Evolutionary conservation across 148 eudicot genomes (phyloP), one percentile per base, ranked within the genome.

Genomic region (Amaranthus palmeri): DNA sequence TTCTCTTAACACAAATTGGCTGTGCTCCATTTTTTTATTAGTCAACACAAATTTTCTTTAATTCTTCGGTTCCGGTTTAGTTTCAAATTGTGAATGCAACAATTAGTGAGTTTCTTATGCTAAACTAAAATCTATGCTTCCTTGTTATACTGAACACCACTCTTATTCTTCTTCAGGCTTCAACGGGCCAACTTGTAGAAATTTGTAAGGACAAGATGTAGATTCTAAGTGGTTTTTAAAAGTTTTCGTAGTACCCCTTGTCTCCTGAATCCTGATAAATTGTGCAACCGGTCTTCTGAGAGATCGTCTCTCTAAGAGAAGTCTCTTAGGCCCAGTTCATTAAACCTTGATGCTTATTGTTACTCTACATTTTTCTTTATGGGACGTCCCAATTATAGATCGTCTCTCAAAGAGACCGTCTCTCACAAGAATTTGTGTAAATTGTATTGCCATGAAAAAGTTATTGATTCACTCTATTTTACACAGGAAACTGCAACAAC

Each of bases 401-500:
- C 18, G 15, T 56, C 0, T 15, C 36, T 25, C 36, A 25, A 25
- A 25, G 36, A 25, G 36, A 25, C 36, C 36, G 8, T 36, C 44
- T 36, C 2, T 7, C 6, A 12, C 65, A 10, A 18, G 41, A 3
- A 36, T 18, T 7, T n/a, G 46, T 48, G 45, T 6, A 52, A 51
- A 40, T 62, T 7, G 59, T 14, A 13, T 40, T 15, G 4, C 46
- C 55, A 10, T 18, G 18, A 10, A 76, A 44, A 25, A 60, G 41
- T 42, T 40, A 48, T 65, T 4, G 49, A 54, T 57, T 51, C 66
- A 15, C 60, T 58, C 75, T 69, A 73, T 60, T 65, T 76, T 65
- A 47, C 47, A 40, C 84, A 82, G 82, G 93, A 87, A 57, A 68
- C 73, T 48, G 66, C 72, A 56, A 77, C 87, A 46, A 84, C 86